phyloP scores from a whole-genome alignment of 768 basidiomycete genomes.

The Lactifluus echinatus region DNA sequence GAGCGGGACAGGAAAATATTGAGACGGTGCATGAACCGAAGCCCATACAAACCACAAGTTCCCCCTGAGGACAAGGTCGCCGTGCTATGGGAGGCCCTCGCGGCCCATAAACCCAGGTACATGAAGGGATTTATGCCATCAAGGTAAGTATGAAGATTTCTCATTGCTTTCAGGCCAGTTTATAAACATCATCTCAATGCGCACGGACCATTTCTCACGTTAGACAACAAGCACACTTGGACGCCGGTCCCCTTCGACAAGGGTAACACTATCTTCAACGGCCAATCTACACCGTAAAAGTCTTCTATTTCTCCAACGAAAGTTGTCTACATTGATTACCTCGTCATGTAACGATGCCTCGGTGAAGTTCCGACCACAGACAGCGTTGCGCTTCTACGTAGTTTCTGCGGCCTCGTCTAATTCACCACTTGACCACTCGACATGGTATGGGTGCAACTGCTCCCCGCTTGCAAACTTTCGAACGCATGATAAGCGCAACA shows the following conservation, averaged over 20 bases:
- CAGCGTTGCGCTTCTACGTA: conserved; percentile 12
- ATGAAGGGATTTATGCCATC: conserved; percentile 24
- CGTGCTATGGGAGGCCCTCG: conserved; percentile 24
- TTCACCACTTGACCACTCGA: conserved; percentile 8
- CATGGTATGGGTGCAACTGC: conserved; percentile 1
- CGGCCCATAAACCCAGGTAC: conserved; percentile 23
- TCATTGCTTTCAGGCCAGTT: not conserved
- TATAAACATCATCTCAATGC: not conserved
- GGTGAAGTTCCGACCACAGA: not conserved
- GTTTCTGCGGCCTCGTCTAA: conserved; percentile 14
- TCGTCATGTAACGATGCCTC: not conserved
- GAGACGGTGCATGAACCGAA: conserved; percentile 69
- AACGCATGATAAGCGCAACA: conserved; percentile 4
- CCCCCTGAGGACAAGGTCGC: conserved; percentile 25
- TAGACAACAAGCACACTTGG: not conserved
- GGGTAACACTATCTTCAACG: no score
- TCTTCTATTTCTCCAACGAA: conserved; percentile 6
- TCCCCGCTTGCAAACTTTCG: conserved; percentile 8
- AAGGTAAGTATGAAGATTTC: conserved; percentile 25
- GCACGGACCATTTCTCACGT: conserved; percentile 16
- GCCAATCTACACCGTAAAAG: conserved; percentile 5
- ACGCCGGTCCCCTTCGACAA: no score
- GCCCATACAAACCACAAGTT: conserved; percentile 34
- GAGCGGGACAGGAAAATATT: conserved; percentile 73
- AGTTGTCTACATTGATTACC: not conserved